Base-by-base conservation (phyloP, 1,284 basidiomycete genomes). In the Tylopilus orsonianus region DNA sequence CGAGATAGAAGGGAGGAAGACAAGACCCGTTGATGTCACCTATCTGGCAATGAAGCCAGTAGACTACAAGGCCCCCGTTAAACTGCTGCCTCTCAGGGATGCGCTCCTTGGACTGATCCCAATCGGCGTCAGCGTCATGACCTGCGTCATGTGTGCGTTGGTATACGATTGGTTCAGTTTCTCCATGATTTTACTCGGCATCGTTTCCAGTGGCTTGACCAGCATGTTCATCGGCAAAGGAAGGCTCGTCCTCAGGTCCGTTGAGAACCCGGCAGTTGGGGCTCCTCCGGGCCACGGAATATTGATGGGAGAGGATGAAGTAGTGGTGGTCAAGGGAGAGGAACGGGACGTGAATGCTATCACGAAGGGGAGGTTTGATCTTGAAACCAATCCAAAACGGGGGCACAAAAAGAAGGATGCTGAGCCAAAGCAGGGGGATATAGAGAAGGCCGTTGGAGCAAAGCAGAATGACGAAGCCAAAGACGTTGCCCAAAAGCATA, bases 181-280 rank as follows among this genome's bases (percentile, higher is more conserved):
- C 29, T 50, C 50, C 19, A 53, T 65, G 54, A 69, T 68, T 38
- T 44, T 67, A 2, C 27, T 69, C 8, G 67, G 67, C 2, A 65
- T 67, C 33, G 1, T 68, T 19, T 59, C 60, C 35, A 65, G 56
- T 29, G 65, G 65, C 18, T 41, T 52, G 26, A 44, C 62, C 13
- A 57, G 55, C 45, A 3, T 41, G n/a, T 34, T 56, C 18, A 52
- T 62, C 4, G 61, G 61, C 13, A 44, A 35, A 12, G 64, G 61
- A 22, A 50, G 4, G 16, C 50, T 58, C 0, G 16, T 43, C 13
- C 42, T 68, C 26, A 39, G 22, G 5, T 44, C 39, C 6, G 47
- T 50, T 6, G 18, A 22, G 6, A 34, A 50, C 0, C 52, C 52
- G 22, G 52, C 52, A 1, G 1, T 13, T 0, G 57, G 58, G 0